A percentile compares a stretch with the other conserved stretches of the same genome.
phyloP scores from a whole-genome alignment of 805 yeast species.

The Wickerhamomyces kurtzmanii region DNA sequence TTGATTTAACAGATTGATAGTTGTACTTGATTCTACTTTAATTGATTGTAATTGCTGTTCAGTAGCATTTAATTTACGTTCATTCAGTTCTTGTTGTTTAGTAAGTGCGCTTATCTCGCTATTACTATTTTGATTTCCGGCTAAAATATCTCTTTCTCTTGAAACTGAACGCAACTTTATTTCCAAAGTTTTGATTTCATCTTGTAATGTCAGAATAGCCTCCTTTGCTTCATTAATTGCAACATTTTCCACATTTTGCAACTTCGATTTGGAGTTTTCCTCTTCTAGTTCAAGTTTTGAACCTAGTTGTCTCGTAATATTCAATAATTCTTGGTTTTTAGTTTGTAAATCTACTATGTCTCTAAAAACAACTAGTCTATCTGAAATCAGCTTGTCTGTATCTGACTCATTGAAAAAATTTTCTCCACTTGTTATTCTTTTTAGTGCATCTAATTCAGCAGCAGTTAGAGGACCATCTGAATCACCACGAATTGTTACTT shows the following conservation, averaged over 20 bases:
- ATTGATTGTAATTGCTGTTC: slow-evolving; percentile 16
- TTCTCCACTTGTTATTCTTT: slow-evolving; percentile 31
- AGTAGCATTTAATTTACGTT: slow-evolving; percentile 6
- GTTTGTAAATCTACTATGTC: slow-evolving; percentile 58
- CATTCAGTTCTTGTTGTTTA: slow-evolving; percentile 8
- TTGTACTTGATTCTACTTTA: slow-evolving; percentile 28
- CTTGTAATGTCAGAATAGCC: slow-evolving; percentile 54
- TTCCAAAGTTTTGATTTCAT: slow-evolving; percentile 42
- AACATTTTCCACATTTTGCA: slow-evolving; percentile 30
- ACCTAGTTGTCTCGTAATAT: slow-evolving; percentile 64
- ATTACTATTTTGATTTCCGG: no score
- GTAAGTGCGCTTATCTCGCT: slow-evolving; percentile 5
- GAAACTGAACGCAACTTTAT: slow-evolving; percentile 41
- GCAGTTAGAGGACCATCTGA: slow-evolving; percentile 52
- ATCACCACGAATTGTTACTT: slow-evolving; percentile 46
- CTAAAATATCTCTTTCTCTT: slow-evolving; percentile 67
- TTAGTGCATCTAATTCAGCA: slow-evolving; percentile 57
- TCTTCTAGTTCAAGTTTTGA: slow-evolving; percentile 61
- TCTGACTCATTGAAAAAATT: slow-evolving; percentile 37
- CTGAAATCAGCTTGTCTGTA: slow-evolving; percentile 62
- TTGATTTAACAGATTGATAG: slow-evolving; percentile 37
- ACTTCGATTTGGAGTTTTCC: slow-evolving; percentile 19
- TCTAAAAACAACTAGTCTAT: slow-evolving; percentile 63
- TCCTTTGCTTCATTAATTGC: slow-evolving; percentile 57
- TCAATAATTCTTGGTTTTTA: slow-evolving; percentile 65